phyloP scores from a whole-genome alignment of 2,329 filamentous ascomycete genomes.

The Lachnellula cervina region DNA sequence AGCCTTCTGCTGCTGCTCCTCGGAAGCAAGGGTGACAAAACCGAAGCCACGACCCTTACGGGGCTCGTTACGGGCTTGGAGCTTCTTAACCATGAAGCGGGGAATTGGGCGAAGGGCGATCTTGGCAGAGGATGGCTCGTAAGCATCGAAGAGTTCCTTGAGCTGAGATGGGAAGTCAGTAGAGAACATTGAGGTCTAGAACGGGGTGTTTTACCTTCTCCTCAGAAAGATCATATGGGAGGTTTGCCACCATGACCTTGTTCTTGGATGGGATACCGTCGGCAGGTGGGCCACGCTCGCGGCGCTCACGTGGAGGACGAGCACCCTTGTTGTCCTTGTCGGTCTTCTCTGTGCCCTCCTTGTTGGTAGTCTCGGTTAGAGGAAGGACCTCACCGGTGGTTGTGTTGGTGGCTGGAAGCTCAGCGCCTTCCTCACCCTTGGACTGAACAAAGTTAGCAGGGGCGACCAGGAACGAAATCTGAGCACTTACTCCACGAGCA shows the following conservation, averaged over 20 bases:
- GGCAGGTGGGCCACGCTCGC: constrained; percentile 89
- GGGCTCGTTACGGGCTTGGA: constrained; percentile 93
- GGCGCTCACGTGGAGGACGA: constrained; percentile 55
- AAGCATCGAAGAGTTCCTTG: constrained; percentile 92
- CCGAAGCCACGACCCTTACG: constrained; percentile 99
- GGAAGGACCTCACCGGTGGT: constrained; percentile 45
- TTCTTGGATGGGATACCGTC: constrained; percentile 98
- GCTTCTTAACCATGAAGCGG: constrained; percentile 99
- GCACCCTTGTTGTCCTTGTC: constrained; percentile 37
- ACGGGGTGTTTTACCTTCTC: constrained; percentile 66
- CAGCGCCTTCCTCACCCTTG: constrained; percentile 36
- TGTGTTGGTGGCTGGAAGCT: constrained; percentile 41
- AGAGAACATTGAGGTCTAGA: background rate
- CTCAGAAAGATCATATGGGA: constrained; percentile 96
- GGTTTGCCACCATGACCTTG: constrained; percentile 99
- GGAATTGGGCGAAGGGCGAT: constrained; percentile 97
- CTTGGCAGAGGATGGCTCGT: constrained; percentile 91
- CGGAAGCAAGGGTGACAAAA: constrained; percentile 91
- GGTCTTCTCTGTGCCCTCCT: constrained; percentile 44
- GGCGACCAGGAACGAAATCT: constrained; percentile 11
- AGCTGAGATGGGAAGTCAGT: constrained; percentile 53
- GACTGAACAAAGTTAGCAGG: constrained; percentile 21
- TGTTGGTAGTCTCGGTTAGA: constrained; percentile 59
- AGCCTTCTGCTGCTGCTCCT: constrained; percentile 96
- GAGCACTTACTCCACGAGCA: constrained; percentile 59